Base-by-base conservation (phyloP, 441 rosid genomes). In the Macaranga tanarius region DNA sequence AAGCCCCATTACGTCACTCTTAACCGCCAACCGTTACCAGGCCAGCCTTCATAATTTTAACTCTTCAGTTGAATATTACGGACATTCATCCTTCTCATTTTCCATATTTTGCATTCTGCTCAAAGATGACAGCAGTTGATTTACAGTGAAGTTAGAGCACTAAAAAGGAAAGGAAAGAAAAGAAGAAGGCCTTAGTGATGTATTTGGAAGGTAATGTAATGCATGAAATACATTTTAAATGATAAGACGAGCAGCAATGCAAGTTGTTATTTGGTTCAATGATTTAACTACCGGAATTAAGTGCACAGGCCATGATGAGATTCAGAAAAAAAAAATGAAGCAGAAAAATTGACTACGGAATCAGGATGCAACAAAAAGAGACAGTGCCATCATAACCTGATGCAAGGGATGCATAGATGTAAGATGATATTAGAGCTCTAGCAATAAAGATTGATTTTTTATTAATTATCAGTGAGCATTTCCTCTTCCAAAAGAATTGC, bases 181-280 rank as follows among this genome's bases (percentile, higher is more conserved):
- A 51, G 25, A 51, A 55, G 34, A 26, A 34, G 26, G 31, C 16
- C 59, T 4, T 28, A 5, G 10, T 10, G 20, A 10, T 28, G 25
- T 50, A 51, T n/a, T 51, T 51, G 48, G 19, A 52, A 52, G 17
- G 52, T 19, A 6, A 5, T 28, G 5, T 28, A 19, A 10, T 66
- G 26, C 38, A 31, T 16, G 58, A 17, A 66, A 48, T 48, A 4
- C 16, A 16, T 7, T 17, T 28, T 2, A 50, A 28, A 5, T 66
- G 22, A 66, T 23, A 48, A 50, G 44, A 1, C 47, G 48, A 47
- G 22, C 23, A 26, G 34, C 12, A 1, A 47, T 16, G 22, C 56
- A 65, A 48, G 22, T 48, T 28, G 13, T 66, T 50, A 28, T 66
- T 66, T 25, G 58, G 58, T 66, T 65, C 25, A 25, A 26, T n/a